Evolutionary conservation across 352 stramenopile genomes (phyloP), one percentile per base, ranked within the genome.

Genomic region (Globisporangium radiosum): DNA sequence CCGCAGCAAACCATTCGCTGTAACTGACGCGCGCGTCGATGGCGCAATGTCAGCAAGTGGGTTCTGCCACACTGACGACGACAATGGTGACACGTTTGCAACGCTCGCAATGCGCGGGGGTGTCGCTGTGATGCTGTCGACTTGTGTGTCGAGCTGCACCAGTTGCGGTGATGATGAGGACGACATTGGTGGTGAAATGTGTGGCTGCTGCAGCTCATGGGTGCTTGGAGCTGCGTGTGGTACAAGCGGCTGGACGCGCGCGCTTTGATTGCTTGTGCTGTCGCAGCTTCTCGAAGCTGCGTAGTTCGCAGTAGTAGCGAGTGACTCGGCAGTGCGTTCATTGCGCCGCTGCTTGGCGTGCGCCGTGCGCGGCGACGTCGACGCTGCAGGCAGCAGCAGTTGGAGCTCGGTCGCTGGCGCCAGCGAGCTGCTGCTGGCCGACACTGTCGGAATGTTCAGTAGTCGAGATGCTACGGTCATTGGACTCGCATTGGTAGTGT

Each of bases 11-110:
- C 11, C 11, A 1, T 33, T 33, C 25, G 25, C 25, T 33, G 70
- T 60, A 56, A 54, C 65, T 49, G 70, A 78, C 37, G 66, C 43
- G 15, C 64, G 11, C 40, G 11, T 13, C 40, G 40, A 13, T 44
- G 40, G 40, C 11, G 40, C 40, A 44, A 83, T 73, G 49, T 75
- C 74, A 0, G 71, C 64, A 9, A 86, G 64, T 47, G 76, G 71
- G 25, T 86, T 75, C 14, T 71, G 60, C 60, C 63, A 62, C 10
- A 49, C 44, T 4, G 63, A 64, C 8, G 56, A 63, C 5, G 25
- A 33, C 25, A 33, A 33, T 33, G 25, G 25, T 33, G 25, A 33
- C 25, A 33, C 25, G 25, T 33, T 33, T 33, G 25, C 25, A 33
- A 58, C 54, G 42, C 42, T 58, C 19, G 53, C 47, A 9, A 55